Evolutionary conservation across 345 rosid species (phyloP).

Genomic region (Populus alba): DNA sequence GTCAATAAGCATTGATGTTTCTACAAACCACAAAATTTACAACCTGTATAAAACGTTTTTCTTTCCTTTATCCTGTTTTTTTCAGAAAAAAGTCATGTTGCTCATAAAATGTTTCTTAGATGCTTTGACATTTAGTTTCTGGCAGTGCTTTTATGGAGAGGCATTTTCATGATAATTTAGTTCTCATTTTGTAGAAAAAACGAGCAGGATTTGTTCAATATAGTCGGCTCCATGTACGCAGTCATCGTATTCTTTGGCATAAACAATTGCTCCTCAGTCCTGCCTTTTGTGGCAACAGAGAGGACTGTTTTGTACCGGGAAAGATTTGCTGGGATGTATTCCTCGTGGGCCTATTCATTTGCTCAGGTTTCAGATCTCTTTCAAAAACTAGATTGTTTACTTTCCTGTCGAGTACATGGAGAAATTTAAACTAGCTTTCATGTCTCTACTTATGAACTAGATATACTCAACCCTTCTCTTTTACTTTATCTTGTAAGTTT

Average conservation of each 20-base stretch:
- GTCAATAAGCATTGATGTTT: neutral
- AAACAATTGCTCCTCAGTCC: neutral
- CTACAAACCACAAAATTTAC: no score
- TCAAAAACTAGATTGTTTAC: neutral
- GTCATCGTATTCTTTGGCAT: neutral
- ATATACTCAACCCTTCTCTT: no score
- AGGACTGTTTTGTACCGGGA: constrained; percentile 2
- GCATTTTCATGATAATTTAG: neutral
- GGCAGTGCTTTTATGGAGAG: neutral
- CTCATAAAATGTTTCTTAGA: no score
- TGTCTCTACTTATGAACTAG: no score
- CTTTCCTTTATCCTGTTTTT: no score
- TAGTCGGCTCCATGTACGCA: neutral
- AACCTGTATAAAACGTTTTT: no score
- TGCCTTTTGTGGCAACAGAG: neutral
- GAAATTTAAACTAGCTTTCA: neutral
- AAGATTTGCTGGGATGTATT: constrained; percentile 2
- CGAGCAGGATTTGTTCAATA: neutral
- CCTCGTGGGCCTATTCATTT: constrained; percentile 4
- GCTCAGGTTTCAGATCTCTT: constrained; percentile 43
- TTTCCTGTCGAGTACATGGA: neutral
- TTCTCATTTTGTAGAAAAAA: neutral
- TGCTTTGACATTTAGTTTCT: neutral
- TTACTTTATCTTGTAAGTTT: no score
- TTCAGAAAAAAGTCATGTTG: no score